Evolutionary conservation across 345 rosid species (phyloP).

Genomic region (Cardamine occulta): DNA sequence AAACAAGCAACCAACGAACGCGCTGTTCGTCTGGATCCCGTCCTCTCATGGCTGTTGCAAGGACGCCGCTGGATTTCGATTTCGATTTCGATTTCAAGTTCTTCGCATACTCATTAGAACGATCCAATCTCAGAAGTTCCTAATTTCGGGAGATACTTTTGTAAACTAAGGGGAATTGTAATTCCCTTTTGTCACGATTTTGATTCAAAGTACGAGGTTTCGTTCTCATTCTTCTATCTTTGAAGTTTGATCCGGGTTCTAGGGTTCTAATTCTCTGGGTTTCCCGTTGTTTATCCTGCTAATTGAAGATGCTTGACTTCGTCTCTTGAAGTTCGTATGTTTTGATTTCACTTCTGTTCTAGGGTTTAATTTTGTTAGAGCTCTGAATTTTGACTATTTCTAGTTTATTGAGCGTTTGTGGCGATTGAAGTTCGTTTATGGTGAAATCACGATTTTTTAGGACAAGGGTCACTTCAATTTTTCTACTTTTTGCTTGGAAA

Average conservation of each 20-base stretch:
- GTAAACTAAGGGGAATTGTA: slow-evolving; percentile 11
- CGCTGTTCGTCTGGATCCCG: slow-evolving; percentile 52
- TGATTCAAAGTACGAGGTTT: slow-evolving; percentile 42
- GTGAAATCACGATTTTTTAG: slow-evolving; percentile 39
- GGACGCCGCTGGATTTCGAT: slow-evolving; percentile 51
- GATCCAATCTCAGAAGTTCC: slow-evolving; percentile 37
- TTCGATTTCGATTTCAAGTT: slow-evolving; percentile 53
- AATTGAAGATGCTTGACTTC: slow-evolving; percentile 39
- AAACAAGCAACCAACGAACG: slow-evolving; percentile 55
- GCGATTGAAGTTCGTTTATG: slow-evolving; percentile 47
- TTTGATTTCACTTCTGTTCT: slow-evolving; percentile 44
- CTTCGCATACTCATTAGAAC: slow-evolving; percentile 37
- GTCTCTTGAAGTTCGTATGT: slow-evolving; percentile 30
- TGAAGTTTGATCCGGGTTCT: slow-evolving; percentile 48
- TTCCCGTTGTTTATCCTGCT: background rate
- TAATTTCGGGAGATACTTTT: slow-evolving; percentile 32
- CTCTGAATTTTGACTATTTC: slow-evolving; percentile 14
- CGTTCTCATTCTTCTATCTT: slow-evolving; percentile 7
- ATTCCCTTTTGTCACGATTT: slow-evolving; percentile 24
- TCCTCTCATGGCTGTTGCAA: slow-evolving; percentile 65
- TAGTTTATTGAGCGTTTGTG: slow-evolving; percentile 37
- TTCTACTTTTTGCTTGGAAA: slow-evolving; percentile 23
- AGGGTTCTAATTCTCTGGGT: slow-evolving; percentile 41
- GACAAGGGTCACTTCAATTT: slow-evolving; percentile 34
- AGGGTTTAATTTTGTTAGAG: slow-evolving; percentile 37